Evolutionary conservation across 306 rosid genomes (phyloP).

Genomic region (Crataegus laevigata): DNA sequence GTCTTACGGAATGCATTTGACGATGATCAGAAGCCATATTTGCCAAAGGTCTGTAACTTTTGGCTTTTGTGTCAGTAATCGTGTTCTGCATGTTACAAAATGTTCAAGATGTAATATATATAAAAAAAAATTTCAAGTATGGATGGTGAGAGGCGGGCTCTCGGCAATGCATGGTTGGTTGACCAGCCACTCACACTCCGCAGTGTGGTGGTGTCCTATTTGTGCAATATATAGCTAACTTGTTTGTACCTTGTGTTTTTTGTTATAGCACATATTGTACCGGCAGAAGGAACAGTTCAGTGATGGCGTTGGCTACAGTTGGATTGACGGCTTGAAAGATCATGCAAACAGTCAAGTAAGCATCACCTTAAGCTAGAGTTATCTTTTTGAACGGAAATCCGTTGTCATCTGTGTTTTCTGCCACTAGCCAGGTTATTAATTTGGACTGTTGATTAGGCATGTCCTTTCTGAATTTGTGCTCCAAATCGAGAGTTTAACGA

Average conservation of each 20-base stretch:
- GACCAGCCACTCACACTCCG: not conserved
- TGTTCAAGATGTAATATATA: too few species aligned
- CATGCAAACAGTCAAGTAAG: conserved; percentile 79
- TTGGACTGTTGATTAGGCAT: not conserved
- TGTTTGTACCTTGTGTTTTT: not conserved
- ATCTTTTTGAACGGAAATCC: not conserved
- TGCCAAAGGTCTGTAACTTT: conserved; percentile 69
- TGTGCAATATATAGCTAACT: not conserved
- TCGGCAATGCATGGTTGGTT: not conserved
- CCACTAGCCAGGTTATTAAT: not conserved
- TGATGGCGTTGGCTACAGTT: conserved; percentile 96
- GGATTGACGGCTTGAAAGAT: conserved; percentile 94
- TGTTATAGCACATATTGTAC: conserved; percentile 70
- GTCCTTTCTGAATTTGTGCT: not conserved
- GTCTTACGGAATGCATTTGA: conserved; percentile 92
- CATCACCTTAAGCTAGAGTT: not conserved
- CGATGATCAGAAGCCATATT: conserved; percentile 74
- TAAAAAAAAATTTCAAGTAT: not conserved
- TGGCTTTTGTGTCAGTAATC: not conserved
- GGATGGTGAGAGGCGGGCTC: not conserved
- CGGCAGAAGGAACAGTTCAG: conserved; percentile 98
- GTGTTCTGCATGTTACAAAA: not conserved
- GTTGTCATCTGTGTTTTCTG: not conserved
- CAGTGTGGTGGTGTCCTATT: not conserved
- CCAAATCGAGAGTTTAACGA: not conserved